A percentile compares a stretch with the other conserved stretches of the same genome.
Evolutionary conservation across 306 rosid species (phyloP).

Genomic region (Albizia julibrissin): DNA sequence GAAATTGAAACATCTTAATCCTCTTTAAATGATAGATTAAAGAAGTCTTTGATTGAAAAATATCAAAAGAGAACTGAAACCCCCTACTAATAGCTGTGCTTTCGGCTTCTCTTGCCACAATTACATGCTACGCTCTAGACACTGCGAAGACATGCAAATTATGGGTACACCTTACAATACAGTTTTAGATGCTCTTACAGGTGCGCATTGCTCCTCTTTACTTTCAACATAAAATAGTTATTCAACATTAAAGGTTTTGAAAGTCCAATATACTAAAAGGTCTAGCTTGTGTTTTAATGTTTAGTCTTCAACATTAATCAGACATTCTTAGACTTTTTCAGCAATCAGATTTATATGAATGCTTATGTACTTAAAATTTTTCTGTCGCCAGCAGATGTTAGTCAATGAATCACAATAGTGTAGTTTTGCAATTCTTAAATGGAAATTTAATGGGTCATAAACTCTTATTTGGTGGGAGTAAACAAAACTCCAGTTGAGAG

Average conservation of each 20-base stretch:
- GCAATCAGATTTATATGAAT: no score
- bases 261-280: neutral
- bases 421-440: no score
- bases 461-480: no score
- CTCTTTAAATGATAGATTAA: slow-evolving; percentile 61
- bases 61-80: slow-evolving; percentile 74
- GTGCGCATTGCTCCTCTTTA: slow-evolving; percentile 37
- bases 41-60: slow-evolving; percentile 83
- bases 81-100: slow-evolving; percentile 68
- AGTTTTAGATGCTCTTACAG: slow-evolving; percentile 82
- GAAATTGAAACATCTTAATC: slow-evolving; percentile 27
- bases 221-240: neutral
- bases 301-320: neutral
- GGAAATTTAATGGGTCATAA: no score
- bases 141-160: no score
- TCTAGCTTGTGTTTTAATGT: neutral
- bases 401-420: no score
- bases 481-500: no score
- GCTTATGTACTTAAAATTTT: no score
- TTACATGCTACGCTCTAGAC: no score
- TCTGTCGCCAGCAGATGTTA: no score
- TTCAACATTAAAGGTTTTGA: neutral
- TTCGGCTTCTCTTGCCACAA: slow-evolving; percentile 80
- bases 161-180: slow-evolving; percentile 85
- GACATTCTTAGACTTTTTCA: no score